Base-by-base conservation (phyloP, 2,329 filamentous ascomycete genomes). In the Dactylellina leptospora region DNA sequence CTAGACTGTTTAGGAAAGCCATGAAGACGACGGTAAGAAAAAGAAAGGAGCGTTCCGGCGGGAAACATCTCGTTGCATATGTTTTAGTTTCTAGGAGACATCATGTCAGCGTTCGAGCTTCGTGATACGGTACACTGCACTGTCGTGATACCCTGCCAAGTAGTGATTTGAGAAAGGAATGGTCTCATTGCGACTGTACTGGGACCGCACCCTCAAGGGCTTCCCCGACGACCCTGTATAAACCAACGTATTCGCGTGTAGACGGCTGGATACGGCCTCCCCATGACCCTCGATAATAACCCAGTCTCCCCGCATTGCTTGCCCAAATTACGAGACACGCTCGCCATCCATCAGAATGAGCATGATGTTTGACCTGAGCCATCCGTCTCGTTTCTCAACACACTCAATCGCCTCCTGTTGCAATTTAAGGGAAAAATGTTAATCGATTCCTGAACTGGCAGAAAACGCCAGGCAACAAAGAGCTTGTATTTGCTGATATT, bases 1-100 rank as follows among this genome's bases (percentile, higher is more conserved):
- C 20, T 50, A 22, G 28, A 59, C 51, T n/a, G 20, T 64, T 64
- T 59, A 58, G 66, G 66, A 58, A 63, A 72, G 47, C 64, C 51
- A 33, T 28, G 58, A 62, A 40, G 42, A 50, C 47, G 38, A 59
- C 36, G 40, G 47, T 30, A 60, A 36, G 36, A 60, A 64, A 72
- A 62, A 56, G 27, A 63, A 63, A 71, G 42, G 40, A 28, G n/a
- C 23, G 18, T 42, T 48, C 38, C 47, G 18, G 53, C 33, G 11
- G 45, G 30, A 62, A 23, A 42, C 27, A 40, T 18, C 20, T 45
- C 16, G 22, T 27, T 33, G 44, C 30, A 28, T n/a, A 23, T 38
- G 36, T 28, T 53, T 68, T 47, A 47, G 40, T 9, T 60, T 45
- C 13, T 64, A 18, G 23, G 38, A 27, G 13, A 40, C 18, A 40